These are phyloP conservation scores for Lepidium campestre DNA, from an alignment of 441 rosid species.

Conservation along the genomic window DNA sequence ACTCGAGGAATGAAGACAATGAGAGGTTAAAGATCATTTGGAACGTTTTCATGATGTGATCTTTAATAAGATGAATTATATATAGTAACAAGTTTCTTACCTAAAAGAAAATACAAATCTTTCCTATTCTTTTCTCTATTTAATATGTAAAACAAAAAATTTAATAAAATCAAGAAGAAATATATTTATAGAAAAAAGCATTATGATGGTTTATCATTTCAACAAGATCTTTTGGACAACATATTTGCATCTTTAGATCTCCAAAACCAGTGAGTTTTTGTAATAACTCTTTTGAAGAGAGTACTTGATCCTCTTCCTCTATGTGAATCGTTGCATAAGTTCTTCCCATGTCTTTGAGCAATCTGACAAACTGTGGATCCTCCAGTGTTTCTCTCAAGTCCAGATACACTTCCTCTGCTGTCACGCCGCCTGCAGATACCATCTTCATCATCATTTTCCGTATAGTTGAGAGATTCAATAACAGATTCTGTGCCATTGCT, in stretches of 20 bases:
- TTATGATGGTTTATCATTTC: constrained; percentile 32
- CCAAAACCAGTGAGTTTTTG: constrained; percentile 24
- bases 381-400: constrained; percentile 39
- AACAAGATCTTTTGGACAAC: constrained; percentile 45
- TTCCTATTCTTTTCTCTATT: no score
- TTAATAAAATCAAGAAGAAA: no score
- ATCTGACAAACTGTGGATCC: constrained; percentile 48
- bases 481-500: constrained; percentile 34
- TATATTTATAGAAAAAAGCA: neutral
- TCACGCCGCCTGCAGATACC: constrained; percentile 39
- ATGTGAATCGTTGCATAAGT: constrained; percentile 42
- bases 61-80: neutral
- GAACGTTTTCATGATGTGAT: neutral
- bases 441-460: constrained; percentile 42
- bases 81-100: neutral
- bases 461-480: constrained; percentile 46
- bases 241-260: constrained; percentile 27
- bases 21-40: neutral
- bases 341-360: constrained; percentile 41
- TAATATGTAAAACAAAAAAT: no score
- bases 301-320: constrained; percentile 18
- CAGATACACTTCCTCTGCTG: constrained; percentile 32
- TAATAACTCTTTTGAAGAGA: constrained; percentile 23
- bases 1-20: neutral
- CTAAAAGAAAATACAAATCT: no score